A percentile compares a stretch with the other conserved stretches of the same genome.
Evolutionary conservation across 129 eudicot genomes (phyloP).

Genomic region (Calendula officinalis): DNA sequence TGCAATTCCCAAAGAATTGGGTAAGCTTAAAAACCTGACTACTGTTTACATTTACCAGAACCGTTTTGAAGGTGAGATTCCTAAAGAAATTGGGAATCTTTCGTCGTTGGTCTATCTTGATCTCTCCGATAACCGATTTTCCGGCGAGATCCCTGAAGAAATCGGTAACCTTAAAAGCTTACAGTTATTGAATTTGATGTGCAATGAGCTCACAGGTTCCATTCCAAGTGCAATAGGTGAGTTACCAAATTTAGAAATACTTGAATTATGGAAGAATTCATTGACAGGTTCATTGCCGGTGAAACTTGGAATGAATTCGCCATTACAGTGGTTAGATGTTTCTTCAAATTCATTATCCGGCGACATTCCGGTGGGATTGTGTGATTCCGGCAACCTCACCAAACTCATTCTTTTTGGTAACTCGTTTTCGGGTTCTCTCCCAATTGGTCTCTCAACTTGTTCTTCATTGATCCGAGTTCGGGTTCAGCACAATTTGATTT

Average conservation of each 20-base stretch:
- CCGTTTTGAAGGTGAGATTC: conserved; percentile 57
- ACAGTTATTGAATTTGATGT: conserved; percentile 72
- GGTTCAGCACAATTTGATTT: conserved; percentile 53
- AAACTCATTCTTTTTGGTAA: conserved; percentile 84
- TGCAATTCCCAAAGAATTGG: conserved; percentile 61
- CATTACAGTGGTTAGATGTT: conserved; percentile 72
- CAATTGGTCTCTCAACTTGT: conserved; percentile 65
- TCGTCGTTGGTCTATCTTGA: conserved; percentile 55
- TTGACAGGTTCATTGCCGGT: conserved; percentile 63
- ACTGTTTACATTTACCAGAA: conserved; percentile 73
- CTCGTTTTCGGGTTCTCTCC: conserved; percentile 73
- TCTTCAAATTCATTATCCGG: conserved; percentile 77
- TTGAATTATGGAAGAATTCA: conserved; percentile 75
- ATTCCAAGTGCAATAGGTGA: conserved; percentile 65
- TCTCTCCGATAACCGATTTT: conserved; percentile 62
- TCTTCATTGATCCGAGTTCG: conserved; percentile 68
- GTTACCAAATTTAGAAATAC: conserved; percentile 55
- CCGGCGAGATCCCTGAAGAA: conserved; percentile 71
- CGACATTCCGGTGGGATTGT: conserved; percentile 60
- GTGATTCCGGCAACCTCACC: conserved; percentile 73
- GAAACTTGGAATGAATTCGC: conserved; percentile 65
- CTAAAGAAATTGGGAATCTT: conserved; percentile 55
- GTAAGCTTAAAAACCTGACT: conserved; percentile 56
- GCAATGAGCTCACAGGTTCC: conserved; percentile 59
- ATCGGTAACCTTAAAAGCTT: conserved; percentile 54